phyloP scores from a whole-genome alignment of 768 basidiomycete species.

The Kondoa malvinella region DNA sequence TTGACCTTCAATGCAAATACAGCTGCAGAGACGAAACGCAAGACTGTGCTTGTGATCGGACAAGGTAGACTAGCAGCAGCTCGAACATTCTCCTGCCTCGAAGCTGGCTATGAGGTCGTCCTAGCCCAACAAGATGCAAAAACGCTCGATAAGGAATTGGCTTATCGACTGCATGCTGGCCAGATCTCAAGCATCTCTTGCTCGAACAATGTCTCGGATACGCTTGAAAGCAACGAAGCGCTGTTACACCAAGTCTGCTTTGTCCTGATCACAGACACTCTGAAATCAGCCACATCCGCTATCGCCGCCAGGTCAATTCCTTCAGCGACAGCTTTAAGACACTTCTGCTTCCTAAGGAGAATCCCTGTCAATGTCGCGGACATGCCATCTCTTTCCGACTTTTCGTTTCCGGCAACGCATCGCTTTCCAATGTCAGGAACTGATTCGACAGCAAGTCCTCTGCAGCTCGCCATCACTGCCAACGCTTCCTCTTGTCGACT shows the following conservation, averaged over 20 bases:
- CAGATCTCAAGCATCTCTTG: slow-evolving; percentile 47
- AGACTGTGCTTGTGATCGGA: slow-evolving; percentile 54
- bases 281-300: slow-evolving; percentile 31
- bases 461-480: slow-evolving; percentile 62
- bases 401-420: slow-evolving; percentile 68
- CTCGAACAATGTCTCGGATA: background rate
- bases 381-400: slow-evolving; percentile 70
- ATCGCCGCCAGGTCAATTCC: slow-evolving; percentile 22
- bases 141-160: slow-evolving; percentile 35
- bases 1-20: slow-evolving; percentile 56
- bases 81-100: slow-evolving; percentile 44
- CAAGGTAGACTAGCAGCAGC: slow-evolving; percentile 61
- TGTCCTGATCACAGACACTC: slow-evolving; percentile 67
- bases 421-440: slow-evolving; percentile 41
- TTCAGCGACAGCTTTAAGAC: slow-evolving; percentile 47
- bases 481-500: slow-evolving; percentile 83
- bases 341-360: slow-evolving; percentile 41
- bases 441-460: slow-evolving; percentile 31
- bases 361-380: slow-evolving; percentile 78
- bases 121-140: slow-evolving; percentile 7
- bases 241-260: slow-evolving; percentile 30
- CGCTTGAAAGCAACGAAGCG: background rate
- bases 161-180: slow-evolving; percentile 42
- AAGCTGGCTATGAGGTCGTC: slow-evolving; percentile 23
- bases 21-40: slow-evolving; percentile 33